These are phyloP conservation scores for Begonia fuchsioides DNA, from an alignment of 306 rosid genomes.

Conservation along the genomic window DNA sequence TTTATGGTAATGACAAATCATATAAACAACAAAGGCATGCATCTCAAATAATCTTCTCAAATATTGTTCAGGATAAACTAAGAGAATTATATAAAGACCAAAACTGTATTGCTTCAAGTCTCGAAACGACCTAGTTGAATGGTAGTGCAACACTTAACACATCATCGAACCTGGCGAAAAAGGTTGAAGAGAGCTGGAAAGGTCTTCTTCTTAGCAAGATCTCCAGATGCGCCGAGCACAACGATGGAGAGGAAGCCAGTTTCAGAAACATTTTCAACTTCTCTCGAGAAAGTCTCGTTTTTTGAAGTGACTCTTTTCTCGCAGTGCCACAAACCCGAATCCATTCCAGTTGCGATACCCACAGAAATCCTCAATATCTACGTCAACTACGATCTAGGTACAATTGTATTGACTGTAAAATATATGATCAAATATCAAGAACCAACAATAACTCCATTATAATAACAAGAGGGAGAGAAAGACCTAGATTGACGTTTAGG, in stretches of 20 bases:
- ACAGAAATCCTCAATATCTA: not conserved
- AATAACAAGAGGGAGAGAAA: too few relatives aligned
- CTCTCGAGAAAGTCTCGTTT: conserved; percentile 30
- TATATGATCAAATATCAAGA: not conserved
- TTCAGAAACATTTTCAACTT: conserved; percentile 33
- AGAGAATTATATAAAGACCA: too few relatives aligned
- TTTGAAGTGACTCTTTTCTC: conserved; percentile 23
- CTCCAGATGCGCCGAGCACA: conserved; percentile 98
- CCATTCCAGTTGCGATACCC: conserved; percentile 29
- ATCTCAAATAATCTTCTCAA: too few relatives aligned
- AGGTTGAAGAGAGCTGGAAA: conserved; percentile 89
- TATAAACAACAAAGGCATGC: too few relatives aligned
- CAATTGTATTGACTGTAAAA: not conserved
- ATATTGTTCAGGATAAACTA: too few relatives aligned
- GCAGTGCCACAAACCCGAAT: conserved; percentile 40
- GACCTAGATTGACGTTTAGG: too few relatives aligned
- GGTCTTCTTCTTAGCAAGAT: conserved; percentile 98
- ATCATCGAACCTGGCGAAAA: conserved; percentile 46
- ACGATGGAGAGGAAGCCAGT: conserved; percentile 61
- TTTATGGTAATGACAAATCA: too few relatives aligned
- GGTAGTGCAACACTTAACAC: not conserved
- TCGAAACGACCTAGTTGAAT: not conserved
- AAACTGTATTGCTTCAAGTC: not conserved
- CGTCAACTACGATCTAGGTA: not conserved
- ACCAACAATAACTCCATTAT: too few relatives aligned